These are phyloP conservation scores for Pseudogymnoascus sp. DNA, from an alignment of 2,329 filamentous ascomycete genomes.

Conservation along the genomic window DNA sequence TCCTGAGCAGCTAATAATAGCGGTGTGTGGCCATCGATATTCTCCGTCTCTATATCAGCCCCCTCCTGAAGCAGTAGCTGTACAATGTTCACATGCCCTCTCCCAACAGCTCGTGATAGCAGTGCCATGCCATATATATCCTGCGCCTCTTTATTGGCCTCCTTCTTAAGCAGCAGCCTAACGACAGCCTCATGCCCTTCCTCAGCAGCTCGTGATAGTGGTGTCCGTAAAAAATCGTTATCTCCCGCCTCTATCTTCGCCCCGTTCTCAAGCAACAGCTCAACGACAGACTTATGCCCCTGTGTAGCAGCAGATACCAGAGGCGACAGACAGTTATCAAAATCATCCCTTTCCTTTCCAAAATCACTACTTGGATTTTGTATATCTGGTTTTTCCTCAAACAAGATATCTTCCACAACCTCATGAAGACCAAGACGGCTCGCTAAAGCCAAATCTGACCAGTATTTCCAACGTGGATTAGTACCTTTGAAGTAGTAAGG, in stretches of 20 bases:
- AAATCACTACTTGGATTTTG: too few species aligned
- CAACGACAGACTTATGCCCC: not conserved
- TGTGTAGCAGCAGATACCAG: not conserved
- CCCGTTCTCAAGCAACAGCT: not conserved
- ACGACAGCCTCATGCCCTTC: not conserved
- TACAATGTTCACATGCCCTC: too few species aligned
- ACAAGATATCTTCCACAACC: not conserved
- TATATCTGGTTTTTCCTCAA: not conserved
- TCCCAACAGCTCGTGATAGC: too few species aligned
- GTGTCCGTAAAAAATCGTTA: too few species aligned
- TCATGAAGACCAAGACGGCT: not conserved
- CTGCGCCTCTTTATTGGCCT: not conserved
- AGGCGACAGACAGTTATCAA: too few species aligned
- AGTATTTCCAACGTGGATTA: too few species aligned
- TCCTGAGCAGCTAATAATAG: too few species aligned
- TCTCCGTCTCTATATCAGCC: too few species aligned
- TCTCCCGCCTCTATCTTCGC: not conserved
- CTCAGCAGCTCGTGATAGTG: not conserved
- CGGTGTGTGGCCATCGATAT: too few species aligned
- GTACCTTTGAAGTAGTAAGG: not conserved
- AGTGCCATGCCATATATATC: too few species aligned
- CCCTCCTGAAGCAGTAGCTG: too few species aligned
- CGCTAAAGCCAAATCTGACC: not conserved
- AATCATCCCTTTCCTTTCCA: too few species aligned
- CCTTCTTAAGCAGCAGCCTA: not conserved